Conservation (phyloP, 2,329 filamentous ascomycete genomes). For the Graphilbum ipis-grandicollis region DNA sequence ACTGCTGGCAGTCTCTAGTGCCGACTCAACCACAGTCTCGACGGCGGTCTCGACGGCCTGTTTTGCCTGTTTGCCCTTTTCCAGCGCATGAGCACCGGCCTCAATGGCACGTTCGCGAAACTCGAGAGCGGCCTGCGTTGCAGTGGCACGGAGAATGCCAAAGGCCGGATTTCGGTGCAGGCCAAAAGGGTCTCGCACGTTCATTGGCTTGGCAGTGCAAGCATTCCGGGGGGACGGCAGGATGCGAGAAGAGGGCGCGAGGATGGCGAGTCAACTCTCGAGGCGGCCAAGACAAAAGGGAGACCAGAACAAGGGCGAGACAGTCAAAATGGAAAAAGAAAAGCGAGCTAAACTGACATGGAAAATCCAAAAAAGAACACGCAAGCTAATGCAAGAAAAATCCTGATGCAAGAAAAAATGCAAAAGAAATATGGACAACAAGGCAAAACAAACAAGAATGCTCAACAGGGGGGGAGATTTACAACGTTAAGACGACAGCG, state of each 20-base stretch:
- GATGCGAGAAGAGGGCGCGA: too few species aligned
- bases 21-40: slow-evolving; percentile 7
- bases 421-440: not conserved
- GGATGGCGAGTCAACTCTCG: too few species aligned
- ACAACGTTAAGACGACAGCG: not conserved
- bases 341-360: not conserved
- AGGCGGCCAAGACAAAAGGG: not conserved
- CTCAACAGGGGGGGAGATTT: not conserved
- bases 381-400: not conserved
- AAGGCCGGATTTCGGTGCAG: slow-evolving; percentile 18
- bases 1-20: slow-evolving; percentile 4
- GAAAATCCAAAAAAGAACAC: not conserved
- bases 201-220: slow-evolving; percentile 14
- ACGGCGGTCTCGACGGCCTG: slow-evolving; percentile 13
- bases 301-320: not conserved
- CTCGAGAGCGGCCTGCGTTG: slow-evolving; percentile 24
- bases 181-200: slow-evolving; percentile 25
- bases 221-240: slow-evolving; percentile 3
- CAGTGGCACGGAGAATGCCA: slow-evolving; percentile 30
- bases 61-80: slow-evolving; percentile 19
- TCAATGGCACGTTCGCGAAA: slow-evolving; percentile 30
- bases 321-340: not conserved
- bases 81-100: slow-evolving; percentile 28
- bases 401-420: not conserved
- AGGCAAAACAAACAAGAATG: not conserved